Evolutionary conservation across 2,329 filamentous ascomycete species (phyloP), one percentile per base, ranked within the genome.

Genomic region (Pseudogymnoascus sp.): DNA sequence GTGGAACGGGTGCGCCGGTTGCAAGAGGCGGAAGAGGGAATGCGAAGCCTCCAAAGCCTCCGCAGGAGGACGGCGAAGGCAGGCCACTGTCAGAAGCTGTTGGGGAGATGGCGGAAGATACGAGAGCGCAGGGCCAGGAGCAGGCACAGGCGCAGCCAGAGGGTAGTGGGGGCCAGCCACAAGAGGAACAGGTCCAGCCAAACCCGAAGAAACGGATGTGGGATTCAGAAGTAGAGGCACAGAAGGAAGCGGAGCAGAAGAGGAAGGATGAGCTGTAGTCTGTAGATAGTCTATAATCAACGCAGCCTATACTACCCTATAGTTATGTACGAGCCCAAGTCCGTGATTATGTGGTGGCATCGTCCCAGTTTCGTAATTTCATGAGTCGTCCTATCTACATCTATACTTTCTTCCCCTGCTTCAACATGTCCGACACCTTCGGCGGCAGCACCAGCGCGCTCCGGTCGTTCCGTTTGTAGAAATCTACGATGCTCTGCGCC

Each of bases 381-480:
- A 50, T 58, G 20, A 61, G 14, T 16, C 43, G 9, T 58, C 16
- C n/a, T 61, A 34, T 61, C 28, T 34, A 30, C 16, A 57, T 61
- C 59, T 61, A 83, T 22, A 87, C 81, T 67, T 77, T 82, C 72
- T 83, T 85, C 0, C 84, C 84, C 67, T 85, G 81, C 60, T 75
- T 81, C 54, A 86, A 68, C 69, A 92, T 75, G 66, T 92, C 88
- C 1, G 87, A 87, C 2, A 99, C 92, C 74, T 99, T 99, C 0
- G 92, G 92, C 32, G 94, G 94, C 64, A 99, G 77, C 1, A 97
- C 88, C 62, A 99, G 73, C 9, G 87, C 82, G 68, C 85, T 91
- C 63, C 92, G 81, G 75, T 97, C 93, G 71, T 99, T 99, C 60
- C 94, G 81, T 66, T 87, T 88, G 70, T 94, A 93, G 71, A 99